Evolutionary conservation across 164 flowering plant species (phyloP).

Genomic region (Chimonanthus salicifolius): DNA sequence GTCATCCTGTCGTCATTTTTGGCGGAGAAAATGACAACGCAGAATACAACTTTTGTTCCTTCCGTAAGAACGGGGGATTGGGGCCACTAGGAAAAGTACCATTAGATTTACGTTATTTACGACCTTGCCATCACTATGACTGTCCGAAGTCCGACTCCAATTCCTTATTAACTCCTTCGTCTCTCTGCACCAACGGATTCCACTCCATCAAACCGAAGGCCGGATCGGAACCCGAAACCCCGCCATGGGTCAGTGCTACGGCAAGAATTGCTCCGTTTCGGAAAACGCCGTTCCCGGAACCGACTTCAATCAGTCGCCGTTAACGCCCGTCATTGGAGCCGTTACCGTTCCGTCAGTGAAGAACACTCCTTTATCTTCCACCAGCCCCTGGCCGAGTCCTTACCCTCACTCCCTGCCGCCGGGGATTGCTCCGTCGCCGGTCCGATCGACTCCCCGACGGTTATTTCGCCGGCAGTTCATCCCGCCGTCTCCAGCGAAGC

Average conservation of each 20-base stretch:
- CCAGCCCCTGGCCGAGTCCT: slow-evolving; percentile 74
- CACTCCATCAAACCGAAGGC: too few relatives aligned
- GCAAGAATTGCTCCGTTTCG: slow-evolving; percentile 28
- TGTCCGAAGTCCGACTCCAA: too few relatives aligned
- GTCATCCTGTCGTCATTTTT: too few relatives aligned
- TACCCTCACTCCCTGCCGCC: slow-evolving; percentile 53
- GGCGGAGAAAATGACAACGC: too few relatives aligned
- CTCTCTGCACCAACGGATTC: too few relatives aligned
- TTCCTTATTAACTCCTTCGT: too few relatives aligned
- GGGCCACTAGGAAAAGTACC: too few relatives aligned
- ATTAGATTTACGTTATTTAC: too few relatives aligned
- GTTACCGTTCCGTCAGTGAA: slow-evolving; percentile 13
- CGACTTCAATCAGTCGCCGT: slow-evolving; percentile 23
- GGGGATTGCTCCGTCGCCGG: slow-evolving; percentile 76
- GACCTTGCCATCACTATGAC: too few relatives aligned
- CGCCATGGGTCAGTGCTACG: slow-evolving; percentile 82
- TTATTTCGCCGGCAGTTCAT: slow-evolving; percentile 80
- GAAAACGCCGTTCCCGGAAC: slow-evolving; percentile 9
- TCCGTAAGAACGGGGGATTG: too few relatives aligned
- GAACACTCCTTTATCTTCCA: slow-evolving; percentile 42
- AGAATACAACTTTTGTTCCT: too few relatives aligned
- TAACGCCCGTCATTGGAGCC: slow-evolving; percentile 19
- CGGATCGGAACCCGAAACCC: too few relatives aligned
- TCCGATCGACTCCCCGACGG: slow-evolving; percentile 59
- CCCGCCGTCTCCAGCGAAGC: slow-evolving; percentile 98